Evolutionary conservation across 2,329 filamentous ascomycete species (phyloP).

Genomic region (Ophiosphaerella herpotricha): DNA sequence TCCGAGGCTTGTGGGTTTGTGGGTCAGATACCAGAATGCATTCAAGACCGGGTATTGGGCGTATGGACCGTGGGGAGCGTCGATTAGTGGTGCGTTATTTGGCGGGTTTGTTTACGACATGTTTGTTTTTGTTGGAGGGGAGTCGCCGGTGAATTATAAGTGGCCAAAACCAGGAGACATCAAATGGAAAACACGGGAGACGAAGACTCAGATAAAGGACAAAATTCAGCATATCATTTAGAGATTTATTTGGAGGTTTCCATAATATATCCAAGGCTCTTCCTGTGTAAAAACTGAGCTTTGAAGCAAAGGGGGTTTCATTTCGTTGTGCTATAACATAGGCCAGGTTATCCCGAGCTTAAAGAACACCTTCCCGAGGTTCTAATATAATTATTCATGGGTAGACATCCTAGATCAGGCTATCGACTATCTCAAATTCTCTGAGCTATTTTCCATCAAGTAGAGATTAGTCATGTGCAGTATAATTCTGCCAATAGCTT

Average conservation of each 20-base stretch:
- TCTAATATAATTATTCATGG: no score
- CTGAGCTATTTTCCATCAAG: no score
- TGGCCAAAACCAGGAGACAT: conserved; percentile 33
- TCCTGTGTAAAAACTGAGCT: no score
- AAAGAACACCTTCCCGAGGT: no score
- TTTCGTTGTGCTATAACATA: no score
- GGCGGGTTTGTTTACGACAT: conserved; percentile 38
- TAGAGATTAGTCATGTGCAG: no score
- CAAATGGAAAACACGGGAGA: conserved; percentile 18
- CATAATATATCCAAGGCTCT: no score
- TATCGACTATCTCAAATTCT: no score
- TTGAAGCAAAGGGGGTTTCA: no score
- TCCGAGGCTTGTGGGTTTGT: conserved; percentile 68
- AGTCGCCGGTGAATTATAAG: conserved; percentile 37
- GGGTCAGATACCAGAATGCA: conserved; percentile 66
- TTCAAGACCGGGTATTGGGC: conserved; percentile 36
- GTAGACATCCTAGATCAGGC: no score
- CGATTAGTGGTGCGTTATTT: conserved; percentile 29
- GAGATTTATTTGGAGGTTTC: background rate
- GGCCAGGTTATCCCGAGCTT: no score
- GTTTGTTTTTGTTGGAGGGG: conserved; percentile 38
- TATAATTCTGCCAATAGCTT: no score
- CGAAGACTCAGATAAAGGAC: conserved; percentile 22
- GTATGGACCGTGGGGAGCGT: conserved; percentile 32
- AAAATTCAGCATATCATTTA: conserved; percentile 17